These are phyloP conservation scores for Pichia sp. DNA, from an alignment of 1,139 yeast species.

Conservation along the genomic window DNA sequence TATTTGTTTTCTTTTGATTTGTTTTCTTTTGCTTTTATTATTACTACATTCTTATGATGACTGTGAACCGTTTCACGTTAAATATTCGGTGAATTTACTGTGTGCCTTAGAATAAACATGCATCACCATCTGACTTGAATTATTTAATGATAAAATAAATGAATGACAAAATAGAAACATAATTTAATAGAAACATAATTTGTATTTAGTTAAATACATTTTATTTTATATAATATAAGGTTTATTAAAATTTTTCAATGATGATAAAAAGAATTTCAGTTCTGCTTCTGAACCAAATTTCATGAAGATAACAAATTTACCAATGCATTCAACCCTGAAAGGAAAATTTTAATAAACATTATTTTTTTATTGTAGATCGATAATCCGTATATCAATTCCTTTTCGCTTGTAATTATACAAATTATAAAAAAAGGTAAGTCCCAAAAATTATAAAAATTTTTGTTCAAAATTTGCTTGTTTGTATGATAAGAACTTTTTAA, in stretches of 20 bases:
- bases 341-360: neutral
- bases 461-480: slow-evolving; percentile 29
- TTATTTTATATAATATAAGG: neutral
- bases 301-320: slow-evolving; percentile 60
- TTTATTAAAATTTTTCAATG: slow-evolving; percentile 30
- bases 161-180: too few species aligned
- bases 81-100: slow-evolving; percentile 35
- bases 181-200: neutral
- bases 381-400: neutral
- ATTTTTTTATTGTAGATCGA: neutral
- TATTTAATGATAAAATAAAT: neutral
- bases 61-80: slow-evolving; percentile 28
- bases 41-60: slow-evolving; percentile 25
- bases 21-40: neutral
- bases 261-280: slow-evolving; percentile 63
- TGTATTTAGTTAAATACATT: slow-evolving; percentile 4
- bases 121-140: slow-evolving; percentile 77
- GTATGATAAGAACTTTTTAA: slow-evolving; percentile 36
- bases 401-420: neutral
- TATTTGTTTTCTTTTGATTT: neutral
- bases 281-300: slow-evolving; percentile 76
- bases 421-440: too few species aligned
- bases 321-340: slow-evolving; percentile 28
- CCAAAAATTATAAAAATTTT: slow-evolving; percentile 15
- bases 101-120: slow-evolving; percentile 57